These are phyloP conservation scores for Cucumis melo DNA, from an alignment of 306 rosid species.

Conservation along the genomic window DNA sequence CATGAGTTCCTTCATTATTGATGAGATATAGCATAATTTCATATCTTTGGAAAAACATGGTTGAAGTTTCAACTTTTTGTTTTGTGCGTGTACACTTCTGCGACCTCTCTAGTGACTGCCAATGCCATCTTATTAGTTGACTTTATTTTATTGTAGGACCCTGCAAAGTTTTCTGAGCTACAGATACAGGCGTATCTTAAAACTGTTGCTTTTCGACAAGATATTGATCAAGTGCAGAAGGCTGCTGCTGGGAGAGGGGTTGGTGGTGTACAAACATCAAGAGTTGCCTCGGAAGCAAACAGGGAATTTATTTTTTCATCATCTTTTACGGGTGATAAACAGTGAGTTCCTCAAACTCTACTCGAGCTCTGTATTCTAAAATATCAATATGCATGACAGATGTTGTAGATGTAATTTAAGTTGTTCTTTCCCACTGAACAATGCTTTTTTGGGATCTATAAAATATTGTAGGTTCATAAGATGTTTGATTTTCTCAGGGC, in stretches of 20 bases:
- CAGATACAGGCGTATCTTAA: slow-evolving; percentile 92
- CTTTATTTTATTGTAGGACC: slow-evolving; percentile 41
- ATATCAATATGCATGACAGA: slow-evolving; percentile 3
- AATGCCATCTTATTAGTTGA: slow-evolving; percentile 16
- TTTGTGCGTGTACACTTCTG: background rate
- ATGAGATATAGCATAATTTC: background rate
- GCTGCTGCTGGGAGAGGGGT: slow-evolving; percentile 71
- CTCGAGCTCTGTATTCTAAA: slow-evolving; percentile 6
- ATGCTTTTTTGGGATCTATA: slow-evolving; percentile 7
- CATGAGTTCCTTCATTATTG: background rate
- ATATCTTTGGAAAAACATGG: background rate
- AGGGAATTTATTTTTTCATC: slow-evolving; percentile 87
- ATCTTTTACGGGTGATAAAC: slow-evolving; percentile 82
- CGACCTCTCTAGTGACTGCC: background rate
- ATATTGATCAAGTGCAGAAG: slow-evolving; percentile 85
- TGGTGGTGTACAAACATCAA: slow-evolving; percentile 76
- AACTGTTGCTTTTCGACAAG: slow-evolving; percentile 95
- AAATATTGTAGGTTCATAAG: background rate
- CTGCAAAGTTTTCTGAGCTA: slow-evolving; percentile 82
- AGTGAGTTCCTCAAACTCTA: slow-evolving; percentile 37
- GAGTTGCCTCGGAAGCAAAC: slow-evolving; percentile 88
- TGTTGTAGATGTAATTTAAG: slow-evolving; percentile 3
- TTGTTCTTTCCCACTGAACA: background rate
- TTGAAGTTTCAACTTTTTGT: background rate
- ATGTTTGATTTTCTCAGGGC: slow-evolving; percentile 31